These are phyloP conservation scores for Alternaria longipes DNA, from an alignment of 2,329 filamentous ascomycete genomes.

Conservation along the genomic window DNA sequence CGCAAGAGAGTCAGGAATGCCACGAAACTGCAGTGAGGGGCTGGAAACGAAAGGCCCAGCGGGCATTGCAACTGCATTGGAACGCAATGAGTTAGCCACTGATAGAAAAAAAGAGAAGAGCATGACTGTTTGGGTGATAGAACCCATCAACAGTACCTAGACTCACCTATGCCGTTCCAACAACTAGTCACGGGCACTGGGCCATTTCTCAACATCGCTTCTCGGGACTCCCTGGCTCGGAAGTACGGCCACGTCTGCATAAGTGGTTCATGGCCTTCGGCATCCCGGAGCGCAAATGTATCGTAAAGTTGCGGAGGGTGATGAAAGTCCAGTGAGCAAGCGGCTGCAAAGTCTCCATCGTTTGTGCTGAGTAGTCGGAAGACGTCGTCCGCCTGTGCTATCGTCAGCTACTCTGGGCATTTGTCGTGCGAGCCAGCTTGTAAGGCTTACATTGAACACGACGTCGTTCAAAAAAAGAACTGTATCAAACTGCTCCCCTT, in stretches of 20 bases:
- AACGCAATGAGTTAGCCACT: not conserved
- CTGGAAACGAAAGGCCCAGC: not conserved
- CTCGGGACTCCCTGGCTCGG: constrained; percentile 58
- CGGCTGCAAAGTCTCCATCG: constrained; percentile 61
- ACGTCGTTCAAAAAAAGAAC: not conserved
- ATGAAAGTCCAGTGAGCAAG: constrained; percentile 61
- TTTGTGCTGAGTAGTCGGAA: constrained; percentile 58
- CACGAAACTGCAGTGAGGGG: constrained; percentile 65
- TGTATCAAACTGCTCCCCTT: not conserved
- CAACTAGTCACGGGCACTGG: constrained; percentile 69
- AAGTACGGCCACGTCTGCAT: constrained; percentile 69
- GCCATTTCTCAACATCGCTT: constrained; percentile 51
- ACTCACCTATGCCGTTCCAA: constrained; percentile 68
- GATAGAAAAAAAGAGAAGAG: not conserved
- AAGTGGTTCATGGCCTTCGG: constrained; percentile 58
- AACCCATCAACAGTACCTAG: not conserved
- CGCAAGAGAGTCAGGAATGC: constrained; percentile 67
- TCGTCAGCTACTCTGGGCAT: constrained; percentile 24
- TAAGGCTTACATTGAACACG: not conserved
- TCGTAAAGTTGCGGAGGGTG: constrained; percentile 66
- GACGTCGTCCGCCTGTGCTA: constrained; percentile 59
- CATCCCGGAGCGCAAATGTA: constrained; percentile 68
- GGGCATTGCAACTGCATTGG: not conserved
- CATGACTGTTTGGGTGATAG: not conserved
- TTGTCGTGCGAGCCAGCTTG: not conserved